Evolutionary conservation across 495 filamentous ascomycete genomes (phyloP), one percentile per base, ranked within the genome.

Genomic region (Hypoxylon lienhwacheense): DNA sequence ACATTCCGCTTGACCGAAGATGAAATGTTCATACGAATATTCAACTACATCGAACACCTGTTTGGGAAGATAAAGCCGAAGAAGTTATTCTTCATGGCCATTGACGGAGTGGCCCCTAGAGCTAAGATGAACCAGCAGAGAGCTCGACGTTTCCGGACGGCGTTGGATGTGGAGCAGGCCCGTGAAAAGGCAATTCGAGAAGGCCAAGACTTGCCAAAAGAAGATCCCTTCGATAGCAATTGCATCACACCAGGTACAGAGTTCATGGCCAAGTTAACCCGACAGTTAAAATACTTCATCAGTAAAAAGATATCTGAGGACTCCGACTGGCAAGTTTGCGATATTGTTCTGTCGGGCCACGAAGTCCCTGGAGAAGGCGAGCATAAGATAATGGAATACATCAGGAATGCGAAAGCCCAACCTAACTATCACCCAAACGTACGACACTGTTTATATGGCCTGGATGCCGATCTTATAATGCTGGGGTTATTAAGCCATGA

Each of bases 91-190:
- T 99, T 96, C 74, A 97, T 99, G 95, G 95, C 95, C 7, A 89
- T 99, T 46, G 95, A 99, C 66, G 93, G 93, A 50, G 95, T 99
- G 42, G 95, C 95, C 11, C 95, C 95, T 7, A 85, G 95, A 54
- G 95, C 95, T 32, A 99, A 99, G 78, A 99, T 99, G 95, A 99
- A 99, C 63, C 95, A 99, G 68, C 95, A 99, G 72, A 88, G 95
- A 60, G 87, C 95, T 26, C 82, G 95, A 64, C 87, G 95, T 61
- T 99, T 99, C 70, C 85, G 95, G 49, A 97, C 92, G 17, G 95
- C 95, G 21, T 67, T 96, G 31, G 95, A 99, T 64, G 88, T 85
- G 24, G 95, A 99, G 64, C 78, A 78, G 55, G 90, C 91, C 15
- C 85, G 87, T 67, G 87, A 97, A 35, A 96, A 92, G 75, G 95